These are phyloP conservation scores for Ceratocystis diversiconidia DNA, from an alignment of 2,329 filamentous ascomycete species.

Conservation along the genomic window DNA sequence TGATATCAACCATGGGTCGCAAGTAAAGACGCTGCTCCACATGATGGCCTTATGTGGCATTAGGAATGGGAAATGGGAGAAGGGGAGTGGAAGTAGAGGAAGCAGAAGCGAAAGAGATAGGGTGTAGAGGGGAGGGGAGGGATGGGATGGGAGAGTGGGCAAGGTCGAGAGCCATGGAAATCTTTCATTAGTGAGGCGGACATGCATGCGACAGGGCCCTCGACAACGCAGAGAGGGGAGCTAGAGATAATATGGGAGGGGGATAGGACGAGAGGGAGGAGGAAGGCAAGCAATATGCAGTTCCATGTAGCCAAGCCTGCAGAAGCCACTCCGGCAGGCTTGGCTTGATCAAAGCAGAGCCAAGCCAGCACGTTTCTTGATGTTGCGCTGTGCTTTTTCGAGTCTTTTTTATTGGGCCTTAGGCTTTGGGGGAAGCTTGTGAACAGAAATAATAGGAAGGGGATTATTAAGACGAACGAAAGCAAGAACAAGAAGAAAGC, in stretches of 20 bases:
- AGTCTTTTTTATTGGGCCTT: not conserved
- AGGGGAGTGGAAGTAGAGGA: too few species aligned
- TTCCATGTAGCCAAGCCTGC: conserved; percentile 6
- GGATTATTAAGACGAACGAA: not conserved
- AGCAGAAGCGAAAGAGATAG: not conserved
- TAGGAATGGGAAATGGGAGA: too few species aligned
- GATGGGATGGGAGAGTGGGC: too few species aligned
- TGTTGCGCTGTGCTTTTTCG: not conserved
- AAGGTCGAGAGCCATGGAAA: too few species aligned
- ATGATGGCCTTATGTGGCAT: not conserved
- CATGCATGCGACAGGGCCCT: not conserved
- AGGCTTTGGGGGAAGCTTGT: too few species aligned
- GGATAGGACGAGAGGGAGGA: not conserved
- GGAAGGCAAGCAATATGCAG: not conserved
- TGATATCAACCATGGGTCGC: not conserved
- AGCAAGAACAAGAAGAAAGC: not conserved
- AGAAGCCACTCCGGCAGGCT: not conserved
- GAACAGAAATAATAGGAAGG: not conserved
- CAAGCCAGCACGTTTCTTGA: not conserved
- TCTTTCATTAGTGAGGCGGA: too few species aligned
- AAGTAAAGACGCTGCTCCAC: not conserved
- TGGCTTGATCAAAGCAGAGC: not conserved
- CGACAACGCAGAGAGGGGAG: not conserved
- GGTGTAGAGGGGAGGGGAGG: too few species aligned
- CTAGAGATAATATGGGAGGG: too few species aligned